Percentiles rank a stretch among this genome's conserved stretches.
Evolutionary conservation across 2,329 filamentous ascomycete genomes (phyloP).

Genomic region (Zasmidium citrigriseum): DNA sequence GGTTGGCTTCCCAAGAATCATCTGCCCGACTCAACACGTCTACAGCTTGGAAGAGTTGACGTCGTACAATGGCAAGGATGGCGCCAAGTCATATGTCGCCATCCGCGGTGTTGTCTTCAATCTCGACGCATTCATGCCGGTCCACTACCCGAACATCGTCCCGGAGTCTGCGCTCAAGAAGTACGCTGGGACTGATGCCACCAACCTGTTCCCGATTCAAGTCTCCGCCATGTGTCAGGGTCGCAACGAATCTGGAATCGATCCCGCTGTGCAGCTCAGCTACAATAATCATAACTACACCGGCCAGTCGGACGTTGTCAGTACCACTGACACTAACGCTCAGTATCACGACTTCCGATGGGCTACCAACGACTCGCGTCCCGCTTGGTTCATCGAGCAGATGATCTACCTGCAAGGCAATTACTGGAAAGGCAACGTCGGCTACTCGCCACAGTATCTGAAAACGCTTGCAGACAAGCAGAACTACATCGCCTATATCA

Average conservation of each 20-base stretch:
- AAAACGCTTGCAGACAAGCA: slow-evolving; percentile 57
- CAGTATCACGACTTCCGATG: slow-evolving; percentile 91
- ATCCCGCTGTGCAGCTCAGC: slow-evolving; percentile 77
- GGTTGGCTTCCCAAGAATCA: slow-evolving; percentile 78
- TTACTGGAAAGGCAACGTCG: slow-evolving; percentile 85
- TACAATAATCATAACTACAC: slow-evolving; percentile 77
- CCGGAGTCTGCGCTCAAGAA: slow-evolving; percentile 65
- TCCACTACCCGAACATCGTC: slow-evolving; percentile 74
- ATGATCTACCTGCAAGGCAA: slow-evolving; percentile 74
- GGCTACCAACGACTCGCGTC: slow-evolving; percentile 76
- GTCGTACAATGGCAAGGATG: slow-evolving; percentile 69
- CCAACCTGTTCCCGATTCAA: slow-evolving; percentile 85
- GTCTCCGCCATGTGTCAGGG: slow-evolving; percentile 90
- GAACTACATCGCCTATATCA: slow-evolving; percentile 73
- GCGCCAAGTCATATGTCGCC: slow-evolving; percentile 67
- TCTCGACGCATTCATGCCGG: slow-evolving; percentile 69
- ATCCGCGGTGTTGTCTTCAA: slow-evolving; percentile 91
- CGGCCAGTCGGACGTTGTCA: slow-evolving; percentile 66
- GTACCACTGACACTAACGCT: slow-evolving; percentile 68
- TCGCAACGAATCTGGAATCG: slow-evolving; percentile 64
- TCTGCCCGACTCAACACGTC: slow-evolving; percentile 90
- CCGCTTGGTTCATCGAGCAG: slow-evolving; percentile 91
- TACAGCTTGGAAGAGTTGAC: slow-evolving; percentile 77
- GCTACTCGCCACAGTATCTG: slow-evolving; percentile 78
- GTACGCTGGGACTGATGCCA: slow-evolving; percentile 88